phyloP scores from a whole-genome alignment of 139 green algal species.

The Picochlorum sp. region DNA sequence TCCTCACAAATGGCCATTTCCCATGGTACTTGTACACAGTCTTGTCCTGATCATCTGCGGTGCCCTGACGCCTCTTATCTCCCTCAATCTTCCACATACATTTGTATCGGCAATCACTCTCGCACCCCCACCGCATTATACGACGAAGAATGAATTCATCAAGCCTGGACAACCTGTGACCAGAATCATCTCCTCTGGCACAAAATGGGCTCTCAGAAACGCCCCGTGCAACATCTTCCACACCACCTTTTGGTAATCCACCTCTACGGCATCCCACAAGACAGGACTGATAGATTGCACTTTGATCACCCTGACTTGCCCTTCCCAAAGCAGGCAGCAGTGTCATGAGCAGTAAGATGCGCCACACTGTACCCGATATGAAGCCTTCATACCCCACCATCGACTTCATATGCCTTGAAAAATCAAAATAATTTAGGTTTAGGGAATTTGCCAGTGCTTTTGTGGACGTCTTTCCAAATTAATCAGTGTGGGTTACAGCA shows the following conservation, averaged over 20 bases:
- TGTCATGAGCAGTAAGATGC: neutral
- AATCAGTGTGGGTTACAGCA: too few relatives aligned
- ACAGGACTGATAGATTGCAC: neutral
- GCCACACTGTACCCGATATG: neutral
- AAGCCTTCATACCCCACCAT: neutral
- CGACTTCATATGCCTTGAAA: neutral
- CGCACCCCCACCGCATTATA: constrained; percentile 39
- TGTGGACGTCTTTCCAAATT: too few relatives aligned
- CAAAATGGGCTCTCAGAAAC: constrained; percentile 2
- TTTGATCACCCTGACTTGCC: too few relatives aligned
- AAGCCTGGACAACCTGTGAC: neutral
- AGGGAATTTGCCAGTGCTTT: too few relatives aligned
- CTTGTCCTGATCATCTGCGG: neutral
- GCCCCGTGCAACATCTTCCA: neutral
- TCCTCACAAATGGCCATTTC: constrained; percentile 79
- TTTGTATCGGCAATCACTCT: constrained; percentile 63
- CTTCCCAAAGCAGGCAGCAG: neutral
- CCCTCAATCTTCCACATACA: constrained; percentile 64
- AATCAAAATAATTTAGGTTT: neutral
- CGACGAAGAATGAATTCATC: constrained; percentile 10
- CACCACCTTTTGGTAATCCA: neutral
- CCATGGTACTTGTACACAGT: constrained; percentile 65
- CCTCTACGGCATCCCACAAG: constrained; percentile 1
- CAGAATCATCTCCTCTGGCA: constrained; percentile 7
- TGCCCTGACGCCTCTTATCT: neutral